Base-by-base conservation (phyloP, 2,329 filamentous ascomycete species). In the Sphaceloma murrayae region DNA sequence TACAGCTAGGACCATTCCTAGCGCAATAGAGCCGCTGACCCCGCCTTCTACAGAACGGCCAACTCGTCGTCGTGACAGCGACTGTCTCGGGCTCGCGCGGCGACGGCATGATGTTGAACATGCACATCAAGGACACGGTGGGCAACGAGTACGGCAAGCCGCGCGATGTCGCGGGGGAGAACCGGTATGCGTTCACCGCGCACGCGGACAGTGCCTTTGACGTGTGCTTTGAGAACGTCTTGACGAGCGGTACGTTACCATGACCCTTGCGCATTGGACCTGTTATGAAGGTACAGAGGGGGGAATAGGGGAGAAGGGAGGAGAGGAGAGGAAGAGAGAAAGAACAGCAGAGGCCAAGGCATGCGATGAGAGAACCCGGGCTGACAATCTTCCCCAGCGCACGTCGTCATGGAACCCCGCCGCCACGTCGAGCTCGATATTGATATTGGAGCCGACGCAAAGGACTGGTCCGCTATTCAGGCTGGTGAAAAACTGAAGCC, bases 401-500 rank as follows among this genome's bases (percentile, higher is more conserved):
- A 60, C 38, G 56, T 59, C 17, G 61, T 62, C 49, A 59, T 61
- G 39, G 67, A 68, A 62, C 72, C 77, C 42, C 68, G 63, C 59
- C 84, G 87, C 53, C 75, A 82, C 62, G 67, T 95, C 53, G 88
- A 94, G 68, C 82, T 95, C 57, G 88, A 94, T 66, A 83, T 95
- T 62, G 88, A 95, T 64, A 94, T 95, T 57, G 88, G 88, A 58
- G 88, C 88, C 65, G 88, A 95, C 64, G 91, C 91, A 53, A 94
- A 94, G 66, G 91, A 98, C 69, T 98, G 91, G 91, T 87, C 82
- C 53, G 86, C 86, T 55, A 93, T 96, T 62, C 87, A 95, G 68
- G 86, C 86, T 47, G 84, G 81, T 51, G 91, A 98, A 77, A 96
- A 96, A 74, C 80, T 98, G 56, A 94, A 94, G 76, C 91, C 91